Base-by-base conservation (phyloP, 75 land plant species). In the Adiantum capillusveneris region DNA sequence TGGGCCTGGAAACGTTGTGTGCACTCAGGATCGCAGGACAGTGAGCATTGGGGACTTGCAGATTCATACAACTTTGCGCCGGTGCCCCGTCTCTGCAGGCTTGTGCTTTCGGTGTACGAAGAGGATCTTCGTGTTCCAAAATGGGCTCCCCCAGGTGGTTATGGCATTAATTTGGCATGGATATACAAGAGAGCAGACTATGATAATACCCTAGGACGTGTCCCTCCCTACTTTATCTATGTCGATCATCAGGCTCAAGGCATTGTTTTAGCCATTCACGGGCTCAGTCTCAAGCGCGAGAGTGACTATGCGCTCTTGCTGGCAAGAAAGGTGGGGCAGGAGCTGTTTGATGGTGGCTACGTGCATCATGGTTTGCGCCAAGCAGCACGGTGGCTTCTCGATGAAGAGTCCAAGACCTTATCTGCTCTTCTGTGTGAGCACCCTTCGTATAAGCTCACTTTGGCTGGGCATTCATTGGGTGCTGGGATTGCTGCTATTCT, bases 391-490 rank as follows among this genome's bases (percentile, higher is more conserved):
- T 88, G 79, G 78, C 63, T 86, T 25, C 68, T 88, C 56, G 66
- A 83, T 44, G 34, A 59, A 6, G 95, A 83, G 30, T 65, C 71
- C 43, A 83, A 77, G 2, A 41, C 70, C n/a, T 50, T 88, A 37
- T 74, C 58, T 62, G 72, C 60, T 0, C 44, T 71, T 61, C 45
- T 64, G 11, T 68, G 70, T 54, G 75, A 68, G 44, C 53, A 81
- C 61, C 70, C 75, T 21, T 49, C 57, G 6, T 90, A 86, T 51
- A 86, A 73, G 19, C 52, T 95, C 65, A 81, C 77, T 9, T 84
- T 90, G 63, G 65, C 81, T 0, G 99, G 99, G 31, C 99, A 95
- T 53, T 95, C 99, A 14, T 57, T 95, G 20, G 99, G 99, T n/a
- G 84, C 99, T 0, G 99, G 99, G 6, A 83, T 95, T 27, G 99